Evolutionary conservation across 306 rosid species (phyloP).

Genomic region (Lagenaria siceraria): DNA sequence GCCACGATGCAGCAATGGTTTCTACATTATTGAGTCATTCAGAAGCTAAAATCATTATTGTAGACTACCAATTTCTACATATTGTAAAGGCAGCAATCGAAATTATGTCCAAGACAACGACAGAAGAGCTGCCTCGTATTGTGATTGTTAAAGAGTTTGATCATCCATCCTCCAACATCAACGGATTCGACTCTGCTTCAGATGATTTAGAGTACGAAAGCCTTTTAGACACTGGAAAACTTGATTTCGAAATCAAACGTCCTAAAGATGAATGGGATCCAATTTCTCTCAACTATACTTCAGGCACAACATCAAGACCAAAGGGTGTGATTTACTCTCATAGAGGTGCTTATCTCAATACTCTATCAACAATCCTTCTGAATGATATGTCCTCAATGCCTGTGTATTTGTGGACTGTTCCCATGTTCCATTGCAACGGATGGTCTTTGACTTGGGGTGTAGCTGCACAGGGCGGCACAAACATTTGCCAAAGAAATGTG

Average conservation of each 20-base stretch:
- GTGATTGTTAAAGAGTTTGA: not conserved
- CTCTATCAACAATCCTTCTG: not conserved
- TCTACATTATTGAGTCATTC: constrained; percentile 41
- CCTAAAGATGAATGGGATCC: constrained; percentile 58
- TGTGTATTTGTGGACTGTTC: constrained; percentile 38
- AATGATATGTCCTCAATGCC: constrained; percentile 40
- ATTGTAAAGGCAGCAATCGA: constrained; percentile 4
- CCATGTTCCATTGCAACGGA: constrained; percentile 72
- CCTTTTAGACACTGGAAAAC: constrained; percentile 24
- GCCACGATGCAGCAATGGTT: constrained; percentile 50
- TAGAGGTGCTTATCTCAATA: constrained; percentile 23
- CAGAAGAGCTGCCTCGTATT: not conserved
- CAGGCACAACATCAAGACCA: constrained; percentile 65
- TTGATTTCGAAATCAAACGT: constrained; percentile 20
- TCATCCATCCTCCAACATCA: not conserved
- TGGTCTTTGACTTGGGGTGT: constrained; percentile 61
- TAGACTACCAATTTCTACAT: constrained; percentile 24
- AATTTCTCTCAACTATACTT: constrained; percentile 40
- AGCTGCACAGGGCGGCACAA: constrained; percentile 59
- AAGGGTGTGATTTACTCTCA: constrained; percentile 63
- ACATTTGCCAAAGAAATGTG: constrained; percentile 42
- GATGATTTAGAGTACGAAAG: constrained; percentile 15
- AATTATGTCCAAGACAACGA: not conserved
- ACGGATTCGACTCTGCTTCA: not conserved
- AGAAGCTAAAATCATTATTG: constrained; percentile 44